Base-by-base conservation (phyloP, 2,329 filamentous ascomycete genomes). In the Tolypocladium tundrense region DNA sequence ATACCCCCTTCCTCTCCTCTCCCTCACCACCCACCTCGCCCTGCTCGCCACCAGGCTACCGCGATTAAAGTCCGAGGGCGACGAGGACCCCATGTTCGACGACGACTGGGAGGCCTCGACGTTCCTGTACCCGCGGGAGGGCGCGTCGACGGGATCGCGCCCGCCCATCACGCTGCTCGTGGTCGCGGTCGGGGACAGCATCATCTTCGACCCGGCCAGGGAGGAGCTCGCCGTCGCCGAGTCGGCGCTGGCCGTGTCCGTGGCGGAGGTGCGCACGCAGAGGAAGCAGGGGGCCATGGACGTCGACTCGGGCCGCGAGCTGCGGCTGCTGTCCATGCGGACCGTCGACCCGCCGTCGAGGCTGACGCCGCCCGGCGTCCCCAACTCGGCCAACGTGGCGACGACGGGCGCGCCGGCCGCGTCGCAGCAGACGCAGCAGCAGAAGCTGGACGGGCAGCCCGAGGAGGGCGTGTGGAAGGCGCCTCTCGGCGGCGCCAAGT, bases 61-160 rank as follows among this genome's bases (percentile, higher is more conserved):
- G 9, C 83, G 86, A 33, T 79, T 97, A 55, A 90, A 90, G 70
- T 97, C 92, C 1, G 89, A 96, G 72, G 84, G 84, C 59, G 93
- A 97, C 74, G 94, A 99, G 75, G 94, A 99, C 66, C 94, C 94
- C 14, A 86, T 97, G 69, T 99, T 99, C 74, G 88, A 97, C 75
- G 94, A 99, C 74, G 94, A 99, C 76, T 99, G 94, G 94, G 90
- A 88, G 62, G 88, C 88, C 19, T 86, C 91, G 1, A 80, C 84
- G 21, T 86, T 85, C 58, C 77, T 99, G 37, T 99, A 95, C 75
- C 82, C 86, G 1, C 80, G 79, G 59, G 69, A 72, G 16, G 67
- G 65, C 40, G 66, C 64, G 4, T 61, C 66, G 27, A 64, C 69
- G 21, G 66, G 66, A 0, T 69, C 77, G 13, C 83, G 87, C 54